Percentiles rank a stretch among this genome's conserved stretches.
Conservation (phyloP, 257 asterid genomes). For the Thymus mandschuricus region DNA sequence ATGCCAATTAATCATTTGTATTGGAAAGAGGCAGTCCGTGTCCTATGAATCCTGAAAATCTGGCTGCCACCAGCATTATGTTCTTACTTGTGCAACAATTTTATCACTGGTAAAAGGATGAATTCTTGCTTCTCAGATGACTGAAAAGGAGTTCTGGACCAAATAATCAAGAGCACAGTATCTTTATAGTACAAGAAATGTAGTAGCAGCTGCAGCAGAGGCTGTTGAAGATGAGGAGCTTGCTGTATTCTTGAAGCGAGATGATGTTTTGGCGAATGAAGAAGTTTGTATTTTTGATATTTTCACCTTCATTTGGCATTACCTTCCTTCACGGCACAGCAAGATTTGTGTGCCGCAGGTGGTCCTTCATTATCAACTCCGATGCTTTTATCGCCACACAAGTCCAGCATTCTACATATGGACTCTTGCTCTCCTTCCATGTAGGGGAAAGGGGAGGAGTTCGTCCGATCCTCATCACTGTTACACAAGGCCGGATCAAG, state of each 20-base stretch:
- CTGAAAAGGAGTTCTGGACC: slow-evolving; percentile 97
- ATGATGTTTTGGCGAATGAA: slow-evolving; percentile 80
- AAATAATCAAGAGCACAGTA: slow-evolving; percentile 95
- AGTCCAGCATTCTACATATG: too few relatives aligned
- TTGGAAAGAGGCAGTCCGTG: background rate
- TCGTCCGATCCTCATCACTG: too few relatives aligned
- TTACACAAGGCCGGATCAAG: too few relatives aligned
- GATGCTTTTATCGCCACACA: too few relatives aligned
- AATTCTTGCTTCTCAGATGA: slow-evolving; percentile 58
- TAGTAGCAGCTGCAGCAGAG: slow-evolving; percentile 97
- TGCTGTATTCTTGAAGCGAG: slow-evolving; percentile 94
- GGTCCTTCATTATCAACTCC: too few relatives aligned
- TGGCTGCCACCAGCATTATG: slow-evolving; percentile 18
- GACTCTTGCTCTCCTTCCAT: too few relatives aligned
- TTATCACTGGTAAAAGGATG: slow-evolving; percentile 20
- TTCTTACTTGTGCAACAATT: slow-evolving; percentile 17
- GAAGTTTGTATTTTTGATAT: slow-evolving; percentile 24
- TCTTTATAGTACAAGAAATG: slow-evolving; percentile 91
- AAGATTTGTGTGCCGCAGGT: too few relatives aligned
- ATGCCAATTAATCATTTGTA: background rate
- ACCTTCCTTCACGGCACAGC: too few relatives aligned
- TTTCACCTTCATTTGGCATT: slow-evolving; percentile 21
- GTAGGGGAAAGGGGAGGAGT: too few relatives aligned
- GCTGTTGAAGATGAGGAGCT: slow-evolving; percentile 99
- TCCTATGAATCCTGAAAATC: slow-evolving; percentile 9